Evolutionary conservation across 257 asterid genomes (phyloP), one percentile per base, ranked within the genome.

Genomic region (Solanum commersonii): DNA sequence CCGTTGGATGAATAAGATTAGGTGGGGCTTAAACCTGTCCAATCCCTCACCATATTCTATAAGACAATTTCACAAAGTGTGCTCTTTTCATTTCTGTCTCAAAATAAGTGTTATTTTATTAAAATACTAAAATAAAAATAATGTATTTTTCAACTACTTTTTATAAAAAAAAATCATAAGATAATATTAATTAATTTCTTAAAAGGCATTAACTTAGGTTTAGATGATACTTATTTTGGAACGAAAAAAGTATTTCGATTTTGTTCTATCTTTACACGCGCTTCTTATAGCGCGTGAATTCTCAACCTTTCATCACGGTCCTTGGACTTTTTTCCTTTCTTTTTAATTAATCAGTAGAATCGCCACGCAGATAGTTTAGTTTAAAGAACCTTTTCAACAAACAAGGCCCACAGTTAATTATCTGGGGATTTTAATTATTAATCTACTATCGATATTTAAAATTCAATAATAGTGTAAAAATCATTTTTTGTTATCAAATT

Each of bases 1-100:
- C 42, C 65, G 49, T 67, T 1, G 1, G 49, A 85, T 82, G 33
- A 46, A 65, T 40, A 8, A 5, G 23, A 81, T 52, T 78, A 79
- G 68, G 34, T 87, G 84, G 73, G 87, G 83, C 86, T 78, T 88
- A 60, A 23, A 84, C 86, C 76, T 37, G 25, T 59, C 77, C 65
- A 76, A 4, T 9, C 16, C 11, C 84, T 71, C 84, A 59, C 84
- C 33, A 74, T 71, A 68, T 37, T 87, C 77, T 22, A 14, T 46
- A 20, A 31, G 79, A 72, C 79, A 49, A 37, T 13, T 78, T 23
- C 49, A 78, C 22, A 38, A 60, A 77, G 12, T 37, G 5, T 27
- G 73, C 49, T 5, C 20, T 22, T 49, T 3, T 8, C 0, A 22
- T 15, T 0, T 52, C 9, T 1, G 25, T 56, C 4, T 56, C 2